Conservation (phyloP, 2,329 filamentous ascomycete genomes). For the Fusarium sp. region DNA sequence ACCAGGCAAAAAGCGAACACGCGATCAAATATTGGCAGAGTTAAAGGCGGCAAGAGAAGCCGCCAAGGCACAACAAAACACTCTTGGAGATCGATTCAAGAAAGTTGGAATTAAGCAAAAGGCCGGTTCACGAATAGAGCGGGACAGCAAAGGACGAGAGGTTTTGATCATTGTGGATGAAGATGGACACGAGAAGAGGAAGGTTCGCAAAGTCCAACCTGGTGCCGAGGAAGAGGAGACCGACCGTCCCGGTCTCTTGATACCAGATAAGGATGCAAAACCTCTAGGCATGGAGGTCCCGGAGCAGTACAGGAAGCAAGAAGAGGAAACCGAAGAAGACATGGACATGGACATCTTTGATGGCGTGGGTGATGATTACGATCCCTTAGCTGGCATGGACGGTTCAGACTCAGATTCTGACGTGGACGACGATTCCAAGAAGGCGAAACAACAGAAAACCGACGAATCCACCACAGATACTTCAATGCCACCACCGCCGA, state of each 20-base stretch:
- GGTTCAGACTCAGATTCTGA: conserved; percentile 59
- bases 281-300: conserved; percentile 75
- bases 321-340: conserved; percentile 60
- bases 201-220: conserved; percentile 66
- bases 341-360: conserved; percentile 74
- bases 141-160: conserved; percentile 69
- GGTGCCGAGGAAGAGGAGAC: conserved; percentile 51
- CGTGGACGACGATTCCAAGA: conserved; percentile 52
- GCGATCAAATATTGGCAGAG: conserved; percentile 75
- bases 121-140: conserved; percentile 68
- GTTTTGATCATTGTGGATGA: conserved; percentile 74
- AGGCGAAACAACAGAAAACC: conserved; percentile 35
- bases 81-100: conserved; percentile 70
- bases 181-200: conserved; percentile 73
- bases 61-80: conserved; percentile 64
- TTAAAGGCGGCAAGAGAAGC: conserved; percentile 72
- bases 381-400: conserved; percentile 71
- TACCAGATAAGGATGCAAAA: conserved; percentile 66
- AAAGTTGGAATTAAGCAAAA: conserved; percentile 69
- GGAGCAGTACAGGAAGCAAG: conserved; percentile 63
- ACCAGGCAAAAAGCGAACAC: conserved; percentile 69
- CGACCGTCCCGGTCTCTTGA: conserved; percentile 58
- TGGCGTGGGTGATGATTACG: conserved; percentile 73
- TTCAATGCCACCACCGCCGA: conserved; percentile 61
- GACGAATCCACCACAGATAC: conserved; percentile 38